Percentiles rank a stretch among this genome's conserved stretches.
phyloP scores from a whole-genome alignment of 129 eudicot species.

The Cynara cardunculus region DNA sequence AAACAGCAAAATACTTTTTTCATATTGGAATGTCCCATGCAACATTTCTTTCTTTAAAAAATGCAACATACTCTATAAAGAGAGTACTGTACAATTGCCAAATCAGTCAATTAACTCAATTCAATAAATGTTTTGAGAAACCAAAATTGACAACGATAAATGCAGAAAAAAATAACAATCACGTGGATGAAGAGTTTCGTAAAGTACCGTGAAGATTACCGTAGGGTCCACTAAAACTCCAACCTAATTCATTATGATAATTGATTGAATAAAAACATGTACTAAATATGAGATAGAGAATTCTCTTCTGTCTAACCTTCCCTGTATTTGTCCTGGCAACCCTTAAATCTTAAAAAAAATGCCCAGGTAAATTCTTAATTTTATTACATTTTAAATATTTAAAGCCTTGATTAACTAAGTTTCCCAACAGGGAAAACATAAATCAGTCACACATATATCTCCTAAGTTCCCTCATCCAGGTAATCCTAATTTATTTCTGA shows the following conservation, averaged over 20 bases:
- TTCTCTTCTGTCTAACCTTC: neutral
- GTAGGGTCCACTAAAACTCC: neutral
- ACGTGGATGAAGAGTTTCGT: neutral
- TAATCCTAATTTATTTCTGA: neutral
- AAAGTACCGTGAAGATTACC: neutral
- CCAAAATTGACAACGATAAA: neutral
- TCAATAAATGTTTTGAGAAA: neutral
- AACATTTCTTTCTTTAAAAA: neutral
- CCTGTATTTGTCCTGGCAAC: neutral
- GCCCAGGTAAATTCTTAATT: neutral
- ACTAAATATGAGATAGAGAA: neutral
- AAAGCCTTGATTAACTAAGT: neutral
- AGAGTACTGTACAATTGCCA: neutral
- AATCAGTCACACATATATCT: neutral
- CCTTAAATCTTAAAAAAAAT: neutral
- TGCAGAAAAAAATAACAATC: neutral
- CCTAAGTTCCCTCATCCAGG: neutral
- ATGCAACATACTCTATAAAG: neutral
- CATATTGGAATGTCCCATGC: neutral
- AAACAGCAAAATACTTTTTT: neutral
- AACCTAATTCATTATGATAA: neutral
- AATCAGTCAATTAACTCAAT: neutral
- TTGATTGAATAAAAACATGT: neutral
- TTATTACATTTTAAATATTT: too few relatives aligned
- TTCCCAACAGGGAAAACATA: neutral